These are phyloP conservation scores for Eutrema japonicum DNA, from an alignment of 345 rosid genomes.

Conservation along the genomic window DNA sequence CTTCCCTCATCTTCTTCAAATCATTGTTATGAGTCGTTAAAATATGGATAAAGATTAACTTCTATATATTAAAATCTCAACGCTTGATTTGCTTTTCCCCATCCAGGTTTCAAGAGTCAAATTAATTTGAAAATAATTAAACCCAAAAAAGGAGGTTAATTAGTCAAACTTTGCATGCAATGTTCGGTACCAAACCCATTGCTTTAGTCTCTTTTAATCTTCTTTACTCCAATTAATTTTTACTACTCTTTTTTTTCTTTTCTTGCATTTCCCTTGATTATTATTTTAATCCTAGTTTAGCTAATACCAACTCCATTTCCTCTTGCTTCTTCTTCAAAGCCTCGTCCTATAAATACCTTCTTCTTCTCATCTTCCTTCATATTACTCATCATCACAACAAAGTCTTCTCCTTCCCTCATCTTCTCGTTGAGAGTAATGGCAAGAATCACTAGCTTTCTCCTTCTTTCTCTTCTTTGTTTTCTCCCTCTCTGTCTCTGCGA, in stretches of 20 bases:
- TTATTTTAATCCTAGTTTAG: constrained; percentile 14
- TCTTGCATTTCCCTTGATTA: constrained; percentile 19
- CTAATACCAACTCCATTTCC: constrained; percentile 53
- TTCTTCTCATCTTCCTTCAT: constrained; percentile 23
- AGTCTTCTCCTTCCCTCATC: constrained; percentile 24
- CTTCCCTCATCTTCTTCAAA: background rate
- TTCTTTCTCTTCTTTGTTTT: constrained; percentile 55
- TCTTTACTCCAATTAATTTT: background rate
- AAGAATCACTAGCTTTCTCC: constrained; percentile 41
- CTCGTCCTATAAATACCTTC: constrained; percentile 29
- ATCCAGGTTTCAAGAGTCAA: constrained; percentile 26
- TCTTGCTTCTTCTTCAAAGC: constrained; percentile 29
- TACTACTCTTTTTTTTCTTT: background rate
- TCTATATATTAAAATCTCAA: constrained; percentile 7
- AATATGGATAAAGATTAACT: constrained; percentile 30
- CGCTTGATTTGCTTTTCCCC: constrained; percentile 35
- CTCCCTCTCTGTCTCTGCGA: constrained; percentile 51
- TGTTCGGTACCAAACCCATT: constrained; percentile 49
- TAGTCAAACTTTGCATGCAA: constrained; percentile 38
- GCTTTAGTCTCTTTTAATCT: constrained; percentile 15
- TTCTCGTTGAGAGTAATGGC: constrained; percentile 47
- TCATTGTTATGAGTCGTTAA: constrained; percentile 36
- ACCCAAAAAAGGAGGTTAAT: constrained; percentile 21
- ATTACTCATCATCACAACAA: constrained; percentile 33
- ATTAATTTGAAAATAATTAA: constrained; percentile 4